Evolutionary conservation across 345 rosid genomes (phyloP), one percentile per base, ranked within the genome.

Genomic region (Linum tenue): DNA sequence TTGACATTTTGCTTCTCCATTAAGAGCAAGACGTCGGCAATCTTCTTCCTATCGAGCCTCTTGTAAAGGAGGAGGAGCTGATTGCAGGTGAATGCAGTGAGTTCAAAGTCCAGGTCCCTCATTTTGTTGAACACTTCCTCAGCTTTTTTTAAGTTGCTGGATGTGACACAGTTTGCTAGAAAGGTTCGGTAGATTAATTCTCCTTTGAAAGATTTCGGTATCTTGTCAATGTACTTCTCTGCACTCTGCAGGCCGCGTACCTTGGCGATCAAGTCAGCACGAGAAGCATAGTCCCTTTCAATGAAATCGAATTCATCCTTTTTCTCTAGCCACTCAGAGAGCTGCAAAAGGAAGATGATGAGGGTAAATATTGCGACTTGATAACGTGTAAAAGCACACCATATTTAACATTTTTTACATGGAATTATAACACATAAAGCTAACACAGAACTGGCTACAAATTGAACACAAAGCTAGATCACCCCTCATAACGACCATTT

Each of bases 21-120:
- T 8, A 16, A 48, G 17, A 37, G 38, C 3, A 71, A 55, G 6
- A 72, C 59, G 40, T 63, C 43, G 6, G 60, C 55, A 22, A 72
- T 67, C 41, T 16, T 57, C 51, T 58, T 59, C 59, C 10, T 72
- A 42, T 51, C 55, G 9, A 56, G 22, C 44, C 38, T 72, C 44
- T 63, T 67, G 64, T 72, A 67, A 55, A 72, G 71, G 17, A 72
- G 39, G 44, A 72, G 43, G 64, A 67, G 58, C 68, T 48, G 67
- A 35, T 72, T 64, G 42, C 59, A 72, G 39, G 64, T 60, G 40
- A 43, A 48, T 2, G 64, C 53, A 12, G 67, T 57, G 41, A 67
- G 14, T 37, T 67, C 64, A 8, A 72, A 56, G 37, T 57, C 31
- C 7, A 63, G 10, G 4, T 67, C 55, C 37, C 60, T 48, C 71